Conservation (phyloP, 83 land plant species). For the Larix sibirica region DNA sequence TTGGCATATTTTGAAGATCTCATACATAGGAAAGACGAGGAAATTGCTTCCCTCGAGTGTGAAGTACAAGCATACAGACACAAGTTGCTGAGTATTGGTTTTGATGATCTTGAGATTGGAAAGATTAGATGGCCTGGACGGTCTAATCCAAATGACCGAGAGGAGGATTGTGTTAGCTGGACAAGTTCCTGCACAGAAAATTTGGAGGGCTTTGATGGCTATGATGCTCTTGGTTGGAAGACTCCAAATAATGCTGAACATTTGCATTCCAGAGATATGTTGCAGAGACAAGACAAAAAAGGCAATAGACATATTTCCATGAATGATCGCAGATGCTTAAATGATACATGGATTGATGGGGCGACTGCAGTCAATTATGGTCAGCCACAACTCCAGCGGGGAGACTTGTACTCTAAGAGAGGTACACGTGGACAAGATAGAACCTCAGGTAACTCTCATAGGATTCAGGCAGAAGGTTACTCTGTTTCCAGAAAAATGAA, state of each 20-base stretch:
- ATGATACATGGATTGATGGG: not conserved
- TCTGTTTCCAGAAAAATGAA: conserved; percentile 2
- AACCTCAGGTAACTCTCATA: not conserved
- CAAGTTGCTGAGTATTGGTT: conserved; percentile 41
- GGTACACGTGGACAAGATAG: conserved; percentile 9
- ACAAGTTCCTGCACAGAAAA: conserved; percentile 21
- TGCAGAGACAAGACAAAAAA: conserved; percentile 11
- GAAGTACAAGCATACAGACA: conserved; percentile 47
- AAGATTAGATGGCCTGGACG: not conserved
- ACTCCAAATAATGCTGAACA: conserved; percentile 7
- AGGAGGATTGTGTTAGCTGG: not conserved
- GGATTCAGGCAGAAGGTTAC: conserved; percentile 1
- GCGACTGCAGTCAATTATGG: not conserved
- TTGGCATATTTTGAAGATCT: conserved; percentile 42
- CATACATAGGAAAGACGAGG: conserved; percentile 52
- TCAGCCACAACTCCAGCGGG: not conserved
- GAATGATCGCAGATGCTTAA: conserved; percentile 13
- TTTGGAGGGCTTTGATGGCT: not conserved
- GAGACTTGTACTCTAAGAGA: conserved; percentile 4
- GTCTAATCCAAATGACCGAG: conserved; percentile 9
- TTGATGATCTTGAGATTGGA: conserved; percentile 19
- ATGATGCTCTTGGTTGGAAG: conserved; percentile 8
- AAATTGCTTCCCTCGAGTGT: conserved; percentile 48
- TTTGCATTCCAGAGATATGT: conserved; percentile 6
- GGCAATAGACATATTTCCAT: conserved; percentile 25